Evolutionary conservation across 768 basidiomycete genomes (phyloP).

Genomic region (Guyanaporus albipodus): DNA sequence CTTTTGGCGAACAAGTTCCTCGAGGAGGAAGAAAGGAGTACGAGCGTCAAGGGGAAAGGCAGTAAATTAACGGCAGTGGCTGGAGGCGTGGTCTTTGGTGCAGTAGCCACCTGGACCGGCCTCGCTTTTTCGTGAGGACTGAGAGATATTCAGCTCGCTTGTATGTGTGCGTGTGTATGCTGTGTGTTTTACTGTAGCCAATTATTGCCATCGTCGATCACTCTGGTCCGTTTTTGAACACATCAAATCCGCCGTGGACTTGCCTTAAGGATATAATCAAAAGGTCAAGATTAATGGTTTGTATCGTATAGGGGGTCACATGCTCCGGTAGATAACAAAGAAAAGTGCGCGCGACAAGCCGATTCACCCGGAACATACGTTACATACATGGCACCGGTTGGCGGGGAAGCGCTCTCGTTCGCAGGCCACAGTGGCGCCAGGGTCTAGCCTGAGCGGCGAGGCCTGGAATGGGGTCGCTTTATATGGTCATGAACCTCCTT

Average conservation of each 20-base stretch:
- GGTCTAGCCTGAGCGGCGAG: background rate
- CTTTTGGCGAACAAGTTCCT: slow-evolving; percentile 24
- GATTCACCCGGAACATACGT: background rate
- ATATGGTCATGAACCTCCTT: slow-evolving; percentile 17
- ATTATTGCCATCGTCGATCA: slow-evolving; percentile 3
- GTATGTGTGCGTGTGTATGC: background rate
- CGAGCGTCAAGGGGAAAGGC: slow-evolving; percentile 13
- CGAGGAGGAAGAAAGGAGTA: slow-evolving; percentile 29
- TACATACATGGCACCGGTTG: background rate
- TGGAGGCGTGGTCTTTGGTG: slow-evolving; percentile 57
- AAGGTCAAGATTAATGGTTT: slow-evolving; percentile 1
- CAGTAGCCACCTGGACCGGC: slow-evolving; percentile 56
- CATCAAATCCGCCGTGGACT: background rate
- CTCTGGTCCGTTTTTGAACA: background rate
- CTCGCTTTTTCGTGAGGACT: slow-evolving; percentile 46
- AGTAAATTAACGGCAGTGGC: slow-evolving; percentile 44
- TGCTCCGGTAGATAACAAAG: background rate
- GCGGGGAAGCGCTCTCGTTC: background rate
- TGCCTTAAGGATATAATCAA: slow-evolving; percentile 1
- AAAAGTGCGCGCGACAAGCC: background rate
- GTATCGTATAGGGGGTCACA: too few relatives aligned
- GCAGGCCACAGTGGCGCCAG: background rate
- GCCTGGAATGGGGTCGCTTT: slow-evolving; percentile 11
- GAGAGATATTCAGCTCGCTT: background rate
- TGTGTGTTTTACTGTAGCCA: background rate